These are phyloP conservation scores for Parachlorella kessleri DNA, from an alignment of 139 green algal genomes.

Conservation along the genomic window DNA sequence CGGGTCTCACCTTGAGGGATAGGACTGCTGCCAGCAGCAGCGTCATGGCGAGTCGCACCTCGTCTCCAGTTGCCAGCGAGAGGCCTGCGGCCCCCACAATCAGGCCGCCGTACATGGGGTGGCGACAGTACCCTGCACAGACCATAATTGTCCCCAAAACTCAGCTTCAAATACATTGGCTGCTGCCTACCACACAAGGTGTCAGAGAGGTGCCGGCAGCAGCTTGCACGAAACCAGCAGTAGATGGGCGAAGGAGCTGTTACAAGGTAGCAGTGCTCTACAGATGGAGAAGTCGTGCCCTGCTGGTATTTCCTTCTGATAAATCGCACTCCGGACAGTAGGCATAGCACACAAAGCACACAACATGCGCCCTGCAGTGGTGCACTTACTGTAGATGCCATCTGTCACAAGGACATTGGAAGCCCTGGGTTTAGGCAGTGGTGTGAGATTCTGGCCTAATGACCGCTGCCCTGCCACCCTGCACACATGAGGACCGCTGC, in stretches of 20 bases:
- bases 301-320: too few species aligned
- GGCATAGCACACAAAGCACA: too few species aligned
- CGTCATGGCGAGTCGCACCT: conserved; percentile 46
- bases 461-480: conserved; percentile 43
- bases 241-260: too few species aligned
- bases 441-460: conserved; percentile 53
- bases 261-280: too few species aligned
- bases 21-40: conserved; percentile 44
- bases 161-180: too few species aligned
- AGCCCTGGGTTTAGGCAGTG: conserved; percentile 51
- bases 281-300: too few species aligned
- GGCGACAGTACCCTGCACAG: conserved; percentile 30
- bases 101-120: conserved; percentile 62
- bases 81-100: conserved; percentile 45
- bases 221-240: too few species aligned
- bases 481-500: too few species aligned
- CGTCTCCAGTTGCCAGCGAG: conserved; percentile 34
- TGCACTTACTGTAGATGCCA: conserved; percentile 38
- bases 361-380: too few species aligned
- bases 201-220: too few species aligned
- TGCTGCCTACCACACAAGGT: too few species aligned
- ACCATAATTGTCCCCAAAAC: not conserved
- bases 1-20: conserved; percentile 44
- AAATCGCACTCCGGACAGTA: too few species aligned
- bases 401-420: conserved; percentile 45